Percentiles rank a stretch among this genome's conserved stretches.
Conservation (phyloP, 495 filamentous ascomycete species). For the Paragyromitra xinjiangensis region DNA sequence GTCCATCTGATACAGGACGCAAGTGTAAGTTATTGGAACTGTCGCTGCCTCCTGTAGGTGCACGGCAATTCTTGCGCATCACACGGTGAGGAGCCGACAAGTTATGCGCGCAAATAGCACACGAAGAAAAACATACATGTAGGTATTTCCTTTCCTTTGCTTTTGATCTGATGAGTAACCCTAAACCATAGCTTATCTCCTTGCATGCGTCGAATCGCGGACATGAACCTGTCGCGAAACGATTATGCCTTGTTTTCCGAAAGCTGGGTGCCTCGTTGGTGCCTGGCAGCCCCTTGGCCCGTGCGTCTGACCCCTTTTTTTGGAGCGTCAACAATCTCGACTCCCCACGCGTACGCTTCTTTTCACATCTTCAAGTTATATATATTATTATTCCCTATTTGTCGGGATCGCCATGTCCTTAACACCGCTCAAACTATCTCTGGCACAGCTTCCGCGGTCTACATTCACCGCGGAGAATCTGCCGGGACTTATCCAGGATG, state of each 20-base stretch:
- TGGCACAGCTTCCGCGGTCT: conserved; percentile 42
- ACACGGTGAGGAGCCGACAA: not conserved
- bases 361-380: not conserved
- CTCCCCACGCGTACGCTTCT: not conserved
- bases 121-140: not conserved
- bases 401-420: conserved; percentile 26
- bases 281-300: conserved; percentile 31
- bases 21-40: conserved; percentile 22
- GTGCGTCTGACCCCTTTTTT: conserved; percentile 31
- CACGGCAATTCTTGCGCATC: conserved; percentile 4
- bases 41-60: not conserved
- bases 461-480: conserved; percentile 37
- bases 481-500: conserved; percentile 32
- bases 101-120: not conserved
- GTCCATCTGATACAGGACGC: conserved; percentile 32
- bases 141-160: not conserved
- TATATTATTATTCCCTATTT: conserved; percentile 1
- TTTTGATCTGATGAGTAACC: not conserved
- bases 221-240: not conserved
- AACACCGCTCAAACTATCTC: conserved; percentile 38
- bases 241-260: conserved; percentile 22
- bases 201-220: conserved; percentile 10
- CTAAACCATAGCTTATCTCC: conserved; percentile 18
- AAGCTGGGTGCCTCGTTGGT: not conserved
- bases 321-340: not conserved